Percentiles rank a stretch among this genome's conserved stretches.
Conservation (phyloP, 768 basidiomycete species). For the Calocybe gangraenosa region DNA sequence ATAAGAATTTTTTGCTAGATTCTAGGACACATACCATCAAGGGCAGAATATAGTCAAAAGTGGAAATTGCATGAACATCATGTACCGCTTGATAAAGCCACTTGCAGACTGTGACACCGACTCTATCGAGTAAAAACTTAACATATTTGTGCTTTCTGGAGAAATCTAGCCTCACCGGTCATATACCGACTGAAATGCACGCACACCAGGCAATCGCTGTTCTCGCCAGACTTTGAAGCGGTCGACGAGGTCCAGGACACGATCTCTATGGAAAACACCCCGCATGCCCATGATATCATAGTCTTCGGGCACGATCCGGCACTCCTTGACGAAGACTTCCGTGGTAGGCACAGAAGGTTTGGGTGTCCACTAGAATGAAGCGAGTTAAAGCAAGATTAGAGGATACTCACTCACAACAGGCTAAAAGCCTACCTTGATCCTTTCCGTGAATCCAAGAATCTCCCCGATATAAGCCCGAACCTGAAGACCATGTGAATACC, state of each 20-base stretch:
- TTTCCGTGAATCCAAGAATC: slow-evolving; percentile 65
- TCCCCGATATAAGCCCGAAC: slow-evolving; percentile 76
- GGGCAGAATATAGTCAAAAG: slow-evolving; percentile 80
- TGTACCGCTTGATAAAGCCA: slow-evolving; percentile 76
- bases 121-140: slow-evolving; percentile 30
- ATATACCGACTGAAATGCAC: slow-evolving; percentile 83
- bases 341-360: slow-evolving; percentile 56
- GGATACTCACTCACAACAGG: no score
- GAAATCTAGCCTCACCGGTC: slow-evolving; percentile 52
- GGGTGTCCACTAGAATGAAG: slow-evolving; percentile 51
- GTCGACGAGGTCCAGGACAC: slow-evolving; percentile 57
- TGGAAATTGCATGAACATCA: slow-evolving; percentile 70
- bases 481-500: slow-evolving; percentile 26
- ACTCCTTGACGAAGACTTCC: slow-evolving; percentile 66
- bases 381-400: no score
- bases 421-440: slow-evolving; percentile 56
- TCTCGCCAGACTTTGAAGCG: slow-evolving; percentile 67
- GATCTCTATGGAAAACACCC: slow-evolving; percentile 53
- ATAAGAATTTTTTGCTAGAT: background rate
- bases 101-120: slow-evolving; percentile 65
- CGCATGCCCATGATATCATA: slow-evolving; percentile 76
- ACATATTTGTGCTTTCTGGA: slow-evolving; percentile 4
- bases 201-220: slow-evolving; percentile 66
- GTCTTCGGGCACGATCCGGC: slow-evolving; percentile 47
- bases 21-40: slow-evolving; percentile 53